Conservation (phyloP, 1,139 yeast genomes). For the Saccharomyces hybrid region DNA sequence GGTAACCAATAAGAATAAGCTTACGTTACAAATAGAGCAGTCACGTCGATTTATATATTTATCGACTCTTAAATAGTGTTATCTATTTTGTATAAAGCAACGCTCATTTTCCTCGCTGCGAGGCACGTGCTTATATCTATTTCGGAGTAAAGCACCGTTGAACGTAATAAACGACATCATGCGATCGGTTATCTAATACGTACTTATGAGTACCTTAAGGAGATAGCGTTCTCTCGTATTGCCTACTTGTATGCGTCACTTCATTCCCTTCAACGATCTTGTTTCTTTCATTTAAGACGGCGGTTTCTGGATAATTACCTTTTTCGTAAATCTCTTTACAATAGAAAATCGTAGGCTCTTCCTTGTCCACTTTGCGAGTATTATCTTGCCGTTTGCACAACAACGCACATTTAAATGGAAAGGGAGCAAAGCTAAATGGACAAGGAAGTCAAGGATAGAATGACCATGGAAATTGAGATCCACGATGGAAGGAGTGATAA, state of each 20-base stretch:
- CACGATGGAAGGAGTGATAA: slow-evolving; percentile 11
- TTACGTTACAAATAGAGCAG: neutral
- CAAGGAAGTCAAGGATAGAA: neutral
- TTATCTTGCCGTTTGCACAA: neutral
- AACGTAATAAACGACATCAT: neutral
- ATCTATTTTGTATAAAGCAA: neutral
- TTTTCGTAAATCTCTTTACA: neutral
- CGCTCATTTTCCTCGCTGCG: neutral
- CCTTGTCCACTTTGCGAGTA: neutral
- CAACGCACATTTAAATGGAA: neutral
- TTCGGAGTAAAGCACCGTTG: neutral
- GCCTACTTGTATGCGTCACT: too few relatives aligned
- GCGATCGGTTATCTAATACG: neutral
- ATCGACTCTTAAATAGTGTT: neutral
- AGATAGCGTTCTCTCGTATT: too few relatives aligned
- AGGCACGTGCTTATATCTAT: neutral
- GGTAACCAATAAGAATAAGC: neutral
- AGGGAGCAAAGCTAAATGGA: neutral
- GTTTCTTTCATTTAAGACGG: too few relatives aligned
- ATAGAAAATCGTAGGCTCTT: neutral
- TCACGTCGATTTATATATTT: neutral
- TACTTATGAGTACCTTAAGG: neutral
- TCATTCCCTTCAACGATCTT: too few relatives aligned
- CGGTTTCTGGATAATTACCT: neutral
- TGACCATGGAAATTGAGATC: slow-evolving; percentile 1